Conservation (phyloP, 164 flowering plant species). For the Warburgia ugandensis region DNA sequence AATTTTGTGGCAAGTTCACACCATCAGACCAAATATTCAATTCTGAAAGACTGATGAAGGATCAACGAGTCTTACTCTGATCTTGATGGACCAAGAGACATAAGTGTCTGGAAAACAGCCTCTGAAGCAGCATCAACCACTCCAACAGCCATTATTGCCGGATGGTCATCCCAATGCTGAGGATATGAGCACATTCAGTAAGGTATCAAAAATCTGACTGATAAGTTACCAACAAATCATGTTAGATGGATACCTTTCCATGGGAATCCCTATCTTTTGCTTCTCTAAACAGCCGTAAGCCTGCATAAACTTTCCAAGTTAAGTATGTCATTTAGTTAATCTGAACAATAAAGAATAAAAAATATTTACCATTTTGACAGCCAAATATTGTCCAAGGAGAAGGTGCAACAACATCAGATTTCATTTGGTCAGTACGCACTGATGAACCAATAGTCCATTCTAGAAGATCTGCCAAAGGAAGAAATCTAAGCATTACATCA, state of each 20-base stretch:
- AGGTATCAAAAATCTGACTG: constrained; percentile 2
- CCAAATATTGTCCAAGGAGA: constrained; percentile 94
- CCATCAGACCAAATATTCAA: not conserved
- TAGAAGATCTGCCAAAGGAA: constrained; percentile 3
- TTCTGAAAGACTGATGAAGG: not conserved
- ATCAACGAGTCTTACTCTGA: constrained; percentile 57
- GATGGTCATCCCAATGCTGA: constrained; percentile 82
- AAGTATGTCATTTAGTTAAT: constrained; percentile 6
- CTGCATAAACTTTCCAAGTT: constrained; percentile 26
- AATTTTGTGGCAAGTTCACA: too few species aligned
- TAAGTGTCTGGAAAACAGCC: constrained; percentile 64
- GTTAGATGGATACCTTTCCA: constrained; percentile 24
- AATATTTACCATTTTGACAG: constrained; percentile 65
- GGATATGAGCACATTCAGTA: constrained; percentile 14
- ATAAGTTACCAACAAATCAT: not conserved
- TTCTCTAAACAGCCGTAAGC: constrained; percentile 82
- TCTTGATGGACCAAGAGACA: constrained; percentile 89
- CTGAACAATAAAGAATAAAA: constrained; percentile 4
- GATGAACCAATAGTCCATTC: constrained; percentile 65
- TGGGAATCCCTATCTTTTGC: constrained; percentile 58
- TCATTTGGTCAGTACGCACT: constrained; percentile 35
- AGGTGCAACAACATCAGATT: constrained; percentile 83
- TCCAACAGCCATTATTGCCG: constrained; percentile 96
- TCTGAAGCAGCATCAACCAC: constrained; percentile 81
- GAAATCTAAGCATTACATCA: not conserved